Evolutionary conservation across 148 eudicot species (phyloP).

Genomic region (Fagopyrum esculentum): DNA sequence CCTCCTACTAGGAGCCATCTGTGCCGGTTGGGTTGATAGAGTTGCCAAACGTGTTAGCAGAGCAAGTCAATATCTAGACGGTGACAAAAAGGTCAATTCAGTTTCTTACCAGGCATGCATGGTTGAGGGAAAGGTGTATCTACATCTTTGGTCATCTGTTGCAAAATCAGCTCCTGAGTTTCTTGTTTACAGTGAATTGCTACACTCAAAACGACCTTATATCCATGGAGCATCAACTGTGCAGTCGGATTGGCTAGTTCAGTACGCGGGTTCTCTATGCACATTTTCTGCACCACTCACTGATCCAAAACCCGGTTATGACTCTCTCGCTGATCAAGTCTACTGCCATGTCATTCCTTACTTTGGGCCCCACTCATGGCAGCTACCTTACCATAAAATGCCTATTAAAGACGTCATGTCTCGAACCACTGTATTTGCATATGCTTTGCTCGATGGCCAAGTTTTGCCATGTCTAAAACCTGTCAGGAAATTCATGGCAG

Average conservation of each 20-base stretch:
- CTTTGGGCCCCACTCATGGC: conserved; percentile 68
- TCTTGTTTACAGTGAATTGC: conserved; percentile 67
- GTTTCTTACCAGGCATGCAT: conserved; percentile 46
- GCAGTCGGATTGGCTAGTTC: conserved; percentile 69
- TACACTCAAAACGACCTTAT: conserved; percentile 54
- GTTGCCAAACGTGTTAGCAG: conserved; percentile 53
- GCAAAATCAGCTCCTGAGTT: conserved; percentile 58
- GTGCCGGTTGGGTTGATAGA: conserved; percentile 94
- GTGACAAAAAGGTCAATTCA: conserved; percentile 47
- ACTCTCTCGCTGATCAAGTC: conserved; percentile 47
- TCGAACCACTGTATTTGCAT: conserved; percentile 55
- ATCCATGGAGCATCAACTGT: conserved; percentile 72
- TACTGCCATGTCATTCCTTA: conserved; percentile 48
- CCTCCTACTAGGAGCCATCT: conserved; percentile 74
- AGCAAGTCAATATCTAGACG: conserved; percentile 21
- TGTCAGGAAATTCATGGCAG: conserved; percentile 40
- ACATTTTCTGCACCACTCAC: conserved; percentile 50
- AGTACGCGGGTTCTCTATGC: conserved; percentile 53
- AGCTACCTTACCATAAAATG: conserved; percentile 43
- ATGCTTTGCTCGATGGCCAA: conserved; percentile 69
- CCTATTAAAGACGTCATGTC: conserved; percentile 43
- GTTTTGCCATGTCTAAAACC: conserved; percentile 68
- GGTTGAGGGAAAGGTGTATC: conserved; percentile 55
- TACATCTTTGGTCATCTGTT: conserved; percentile 62
- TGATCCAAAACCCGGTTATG: conserved; percentile 34